Evolutionary conservation across 2,329 filamentous ascomycete species (phyloP), one percentile per base, ranked within the genome.

Genomic region (Aphanoascus verrucosus): DNA sequence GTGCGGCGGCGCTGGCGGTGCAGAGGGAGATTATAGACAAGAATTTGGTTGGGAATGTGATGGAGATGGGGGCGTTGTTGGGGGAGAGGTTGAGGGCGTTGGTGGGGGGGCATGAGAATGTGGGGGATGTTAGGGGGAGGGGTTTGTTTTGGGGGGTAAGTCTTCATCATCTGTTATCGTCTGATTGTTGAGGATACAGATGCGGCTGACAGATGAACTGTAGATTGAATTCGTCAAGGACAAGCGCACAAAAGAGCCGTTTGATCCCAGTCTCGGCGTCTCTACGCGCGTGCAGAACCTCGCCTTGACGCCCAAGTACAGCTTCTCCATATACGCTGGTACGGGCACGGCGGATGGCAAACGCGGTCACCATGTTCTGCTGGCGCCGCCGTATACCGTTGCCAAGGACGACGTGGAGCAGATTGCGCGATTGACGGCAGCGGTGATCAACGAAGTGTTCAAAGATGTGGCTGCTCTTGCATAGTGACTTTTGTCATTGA

Each of bases 381-480:
- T 90, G 9, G 78, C 84, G 1, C 86, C 86, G 4, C 76, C 85
- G 0, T 88, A 82, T 67, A 87, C 79, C 43, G 73, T 83, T 19
- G 80, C 75, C 0, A 67, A 68, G 42, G 71, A 72, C 6, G 80
- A 85, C 17, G 69, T 86, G 49, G 72, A 78, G 12, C 62, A 70
- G 20, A 78, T 85, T 51, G 79, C 79, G 1, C 68, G 75, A 15
- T 72, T 69, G 0, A 69, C 80, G 2, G 67, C 65, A 3, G 68
- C 63, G n/a, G 74, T 84, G 15, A 66, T 86, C 19, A 64, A 70
- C 12, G 76, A 78, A 43, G 76, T 73, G 23, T 77, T 79, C 35
- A 35, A 35, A 2, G 48, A 50, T 5, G 17, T 55, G 14, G 41
- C 44, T 4, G 28, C 38, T 37, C 15, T 14, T 15, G 9, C 34